Conservation (phyloP, 768 basidiomycete species). For the Leccinum truebloodii region DNA sequence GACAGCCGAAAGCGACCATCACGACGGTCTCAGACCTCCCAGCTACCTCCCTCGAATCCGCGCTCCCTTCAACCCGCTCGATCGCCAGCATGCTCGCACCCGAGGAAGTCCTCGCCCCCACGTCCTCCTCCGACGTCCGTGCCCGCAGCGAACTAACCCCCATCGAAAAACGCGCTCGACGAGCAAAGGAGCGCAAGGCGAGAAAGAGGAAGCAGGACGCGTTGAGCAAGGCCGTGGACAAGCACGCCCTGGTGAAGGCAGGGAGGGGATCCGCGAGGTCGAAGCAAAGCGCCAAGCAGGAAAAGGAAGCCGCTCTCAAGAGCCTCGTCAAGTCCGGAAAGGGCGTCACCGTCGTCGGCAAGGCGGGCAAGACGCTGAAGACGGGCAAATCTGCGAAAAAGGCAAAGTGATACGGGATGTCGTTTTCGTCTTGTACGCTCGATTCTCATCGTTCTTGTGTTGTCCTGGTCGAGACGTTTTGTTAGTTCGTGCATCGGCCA, state of each 20-base stretch:
- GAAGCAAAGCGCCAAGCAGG: too few relatives aligned
- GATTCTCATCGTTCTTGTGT: not conserved
- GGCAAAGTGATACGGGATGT: constrained; percentile 24
- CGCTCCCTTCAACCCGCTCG: constrained; percentile 81
- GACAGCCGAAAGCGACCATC: constrained; percentile 86
- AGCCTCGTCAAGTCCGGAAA: constrained; percentile 82
- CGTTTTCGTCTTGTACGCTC: constrained; percentile 12
- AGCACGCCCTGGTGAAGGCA: constrained; percentile 47
- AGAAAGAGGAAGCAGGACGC: constrained; percentile 65
- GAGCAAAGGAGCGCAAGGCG: constrained; percentile 67
- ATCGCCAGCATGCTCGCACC: constrained; percentile 84
- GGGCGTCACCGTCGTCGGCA: constrained; percentile 88
- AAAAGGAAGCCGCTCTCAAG: constrained; percentile 56
- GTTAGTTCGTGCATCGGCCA: not conserved
- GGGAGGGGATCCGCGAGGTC: not conserved
- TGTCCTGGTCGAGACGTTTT: not conserved
- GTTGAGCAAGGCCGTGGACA: constrained; percentile 65
- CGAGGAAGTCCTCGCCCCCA: constrained; percentile 80
- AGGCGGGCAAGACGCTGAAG: constrained; percentile 45
- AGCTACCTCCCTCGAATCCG: constrained; percentile 83
- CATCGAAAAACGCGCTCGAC: constrained; percentile 71
- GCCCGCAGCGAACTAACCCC: constrained; percentile 84
- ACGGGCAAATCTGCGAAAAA: constrained; percentile 10
- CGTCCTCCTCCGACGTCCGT: constrained; percentile 50
- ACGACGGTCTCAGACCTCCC: constrained; percentile 81